Percentiles rank a stretch among this genome's conserved stretches.
Evolutionary conservation across 106 monocot species (phyloP).

Genomic region (Platanthera zijinensis): DNA sequence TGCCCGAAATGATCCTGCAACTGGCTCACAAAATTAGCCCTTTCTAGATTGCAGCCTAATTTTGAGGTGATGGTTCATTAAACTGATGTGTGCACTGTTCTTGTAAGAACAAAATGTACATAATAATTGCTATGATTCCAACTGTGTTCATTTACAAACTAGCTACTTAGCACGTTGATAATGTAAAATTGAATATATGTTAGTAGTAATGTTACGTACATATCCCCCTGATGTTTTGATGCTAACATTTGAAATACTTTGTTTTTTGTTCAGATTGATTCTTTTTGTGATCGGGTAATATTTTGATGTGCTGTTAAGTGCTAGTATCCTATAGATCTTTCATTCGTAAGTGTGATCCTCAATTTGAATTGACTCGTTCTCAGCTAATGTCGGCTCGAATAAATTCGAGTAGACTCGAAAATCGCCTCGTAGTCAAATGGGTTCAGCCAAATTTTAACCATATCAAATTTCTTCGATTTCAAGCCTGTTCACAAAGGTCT

Average conservation of each 20-base stretch:
- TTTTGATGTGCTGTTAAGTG: not conserved
- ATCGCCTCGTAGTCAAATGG: too few relatives aligned
- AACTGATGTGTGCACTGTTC: not conserved
- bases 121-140: not conserved
- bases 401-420: not conserved
- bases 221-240: not conserved
- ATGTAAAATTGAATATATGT: not conserved
- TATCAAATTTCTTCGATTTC: too few relatives aligned
- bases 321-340: too few relatives aligned
- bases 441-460: too few relatives aligned
- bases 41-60: conserved; percentile 23
- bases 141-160: not conserved
- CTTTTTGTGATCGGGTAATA: not conserved
- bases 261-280: not conserved
- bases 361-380: not conserved
- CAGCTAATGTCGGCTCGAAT: not conserved
- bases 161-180: not conserved
- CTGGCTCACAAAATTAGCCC: conserved; percentile 61
- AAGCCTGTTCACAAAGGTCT: too few relatives aligned
- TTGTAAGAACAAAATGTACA: not conserved
- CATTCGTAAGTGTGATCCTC: too few relatives aligned
- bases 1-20: conserved; percentile 59
- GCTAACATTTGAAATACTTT: not conserved
- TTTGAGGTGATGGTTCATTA: conserved; percentile 13
- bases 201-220: too few relatives aligned